phyloP scores from a whole-genome alignment of 2,329 filamentous ascomycete species.

The Paraconiothyrium sp. region DNA sequence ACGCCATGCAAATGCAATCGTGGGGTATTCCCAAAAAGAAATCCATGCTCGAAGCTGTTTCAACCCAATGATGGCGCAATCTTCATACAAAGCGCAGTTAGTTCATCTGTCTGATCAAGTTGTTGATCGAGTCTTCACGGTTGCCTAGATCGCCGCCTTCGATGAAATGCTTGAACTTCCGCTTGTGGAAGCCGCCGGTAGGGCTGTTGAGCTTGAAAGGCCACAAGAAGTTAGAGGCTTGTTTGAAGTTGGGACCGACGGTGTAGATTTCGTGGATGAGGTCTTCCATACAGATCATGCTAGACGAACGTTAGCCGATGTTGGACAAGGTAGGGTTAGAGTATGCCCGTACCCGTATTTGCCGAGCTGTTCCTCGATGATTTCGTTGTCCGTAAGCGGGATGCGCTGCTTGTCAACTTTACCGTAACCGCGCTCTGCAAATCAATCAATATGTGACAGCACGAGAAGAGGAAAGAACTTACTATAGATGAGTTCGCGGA shows the following conservation, averaged over 20 bases:
- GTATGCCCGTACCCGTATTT: slow-evolving; percentile 73
- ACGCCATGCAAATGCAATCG: slow-evolving; percentile 14
- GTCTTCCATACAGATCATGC: slow-evolving; percentile 98
- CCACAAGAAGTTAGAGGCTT: slow-evolving; percentile 99
- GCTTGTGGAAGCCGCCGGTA: slow-evolving; percentile 91
- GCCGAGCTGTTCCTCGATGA: slow-evolving; percentile 96
- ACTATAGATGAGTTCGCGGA: slow-evolving; percentile 99
- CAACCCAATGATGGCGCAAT: slow-evolving; percentile 14
- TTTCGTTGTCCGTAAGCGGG: slow-evolving; percentile 94
- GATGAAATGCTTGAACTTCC: slow-evolving; percentile 99
- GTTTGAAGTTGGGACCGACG: slow-evolving; percentile 86
- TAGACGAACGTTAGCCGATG: slow-evolving; percentile 10
- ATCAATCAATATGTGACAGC: slow-evolving; percentile 47
- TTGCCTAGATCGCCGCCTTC: slow-evolving; percentile 99
- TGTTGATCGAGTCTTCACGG: slow-evolving; percentile 98
- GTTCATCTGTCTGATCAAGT: slow-evolving; percentile 98
- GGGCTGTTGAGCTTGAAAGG: slow-evolving; percentile 99
- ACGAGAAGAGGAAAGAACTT: slow-evolving; percentile 76
- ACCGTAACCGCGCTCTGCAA: slow-evolving; percentile 81
- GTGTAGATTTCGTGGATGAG: slow-evolving; percentile 86
- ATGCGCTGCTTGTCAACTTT: slow-evolving; percentile 99
- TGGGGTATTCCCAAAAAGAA: slow-evolving; percentile 15
- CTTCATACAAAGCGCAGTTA: slow-evolving; percentile 59
- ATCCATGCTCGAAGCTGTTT: slow-evolving; percentile 19
- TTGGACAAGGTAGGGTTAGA: background rate